A percentile compares a stretch with the other conserved stretches of the same genome.
phyloP scores from a whole-genome alignment of 345 rosid species.

The Pistacia integerrima region DNA sequence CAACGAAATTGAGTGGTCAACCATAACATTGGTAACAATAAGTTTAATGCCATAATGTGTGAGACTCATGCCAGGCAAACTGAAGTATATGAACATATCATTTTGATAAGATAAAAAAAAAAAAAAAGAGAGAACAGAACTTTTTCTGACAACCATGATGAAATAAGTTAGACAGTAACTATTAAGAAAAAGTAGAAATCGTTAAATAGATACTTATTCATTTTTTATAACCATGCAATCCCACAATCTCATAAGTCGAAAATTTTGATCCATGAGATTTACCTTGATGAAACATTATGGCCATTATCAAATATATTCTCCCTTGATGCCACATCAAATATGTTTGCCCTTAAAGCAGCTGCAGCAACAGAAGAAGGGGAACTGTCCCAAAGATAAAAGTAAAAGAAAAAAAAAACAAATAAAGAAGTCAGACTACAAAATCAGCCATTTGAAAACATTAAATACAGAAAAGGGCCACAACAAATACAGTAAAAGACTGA shows the following conservation, averaged over 20 bases:
- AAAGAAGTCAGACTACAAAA: constrained; percentile 1
- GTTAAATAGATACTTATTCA: constrained; percentile 9
- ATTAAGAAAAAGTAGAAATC: neutral
- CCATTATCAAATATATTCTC: constrained; percentile 45
- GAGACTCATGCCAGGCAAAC: neutral
- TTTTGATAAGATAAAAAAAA: neutral
- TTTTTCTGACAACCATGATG: neutral
- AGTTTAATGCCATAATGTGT: neutral
- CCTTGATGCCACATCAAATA: constrained; percentile 65
- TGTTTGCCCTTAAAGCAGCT: constrained; percentile 53
- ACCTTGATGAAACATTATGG: constrained; percentile 63
- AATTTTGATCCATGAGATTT: constrained; percentile 11
- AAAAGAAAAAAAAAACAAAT: neutral
- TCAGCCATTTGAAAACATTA: neutral
- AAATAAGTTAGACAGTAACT: neutral
- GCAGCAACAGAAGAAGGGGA: constrained; percentile 71
- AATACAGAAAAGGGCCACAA: neutral
- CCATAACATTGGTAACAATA: neutral
- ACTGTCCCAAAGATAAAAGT: constrained; percentile 42
- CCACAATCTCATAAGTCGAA: constrained; percentile 1
- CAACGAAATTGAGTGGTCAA: neutral
- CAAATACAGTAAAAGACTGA: neutral
- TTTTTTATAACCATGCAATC: constrained; percentile 16
- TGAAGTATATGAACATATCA: neutral
- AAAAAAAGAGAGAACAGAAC: neutral